Conservation (phyloP, 345 rosid genomes). For the Stellera chamaejasme region DNA sequence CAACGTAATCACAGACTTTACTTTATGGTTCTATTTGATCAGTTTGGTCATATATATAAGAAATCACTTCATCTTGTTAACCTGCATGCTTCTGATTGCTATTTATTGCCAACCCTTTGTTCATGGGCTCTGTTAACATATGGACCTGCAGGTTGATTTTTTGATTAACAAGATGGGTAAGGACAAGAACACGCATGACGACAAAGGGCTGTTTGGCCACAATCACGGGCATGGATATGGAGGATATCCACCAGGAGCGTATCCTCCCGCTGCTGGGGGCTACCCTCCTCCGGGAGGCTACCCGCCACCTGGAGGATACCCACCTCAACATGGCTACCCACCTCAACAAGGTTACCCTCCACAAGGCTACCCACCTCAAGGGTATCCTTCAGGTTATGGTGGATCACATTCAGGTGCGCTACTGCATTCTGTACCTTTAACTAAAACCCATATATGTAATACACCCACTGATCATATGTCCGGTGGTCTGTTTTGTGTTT, state of each 20-base stretch:
- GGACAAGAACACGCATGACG: slow-evolving; percentile 37
- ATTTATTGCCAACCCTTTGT: too few species aligned
- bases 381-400: slow-evolving; percentile 52
- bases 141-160: background rate
- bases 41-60: too few species aligned
- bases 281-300: slow-evolving; percentile 17
- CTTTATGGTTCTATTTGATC: too few species aligned
- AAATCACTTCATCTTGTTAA: too few species aligned
- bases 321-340: slow-evolving; percentile 32
- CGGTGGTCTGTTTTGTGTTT: background rate
- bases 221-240: slow-evolving; percentile 20
- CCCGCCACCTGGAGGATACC: slow-evolving; percentile 10
- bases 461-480: too few species aligned
- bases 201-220: slow-evolving; percentile 44
- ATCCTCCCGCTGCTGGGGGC: slow-evolving; percentile 22
- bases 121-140: too few species aligned
- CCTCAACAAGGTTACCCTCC: background rate
- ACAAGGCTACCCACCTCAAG: slow-evolving; percentile 43
- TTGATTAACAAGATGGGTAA: slow-evolving; percentile 44
- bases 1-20: too few species aligned
- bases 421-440: background rate
- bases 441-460: too few species aligned
- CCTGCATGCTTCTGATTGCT: too few species aligned
- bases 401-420: slow-evolving; percentile 56
- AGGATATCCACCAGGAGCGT: slow-evolving; percentile 22